Evolutionary conservation across 2,329 filamentous ascomycete species (phyloP).

Genomic region (Epichloe amarillans): DNA sequence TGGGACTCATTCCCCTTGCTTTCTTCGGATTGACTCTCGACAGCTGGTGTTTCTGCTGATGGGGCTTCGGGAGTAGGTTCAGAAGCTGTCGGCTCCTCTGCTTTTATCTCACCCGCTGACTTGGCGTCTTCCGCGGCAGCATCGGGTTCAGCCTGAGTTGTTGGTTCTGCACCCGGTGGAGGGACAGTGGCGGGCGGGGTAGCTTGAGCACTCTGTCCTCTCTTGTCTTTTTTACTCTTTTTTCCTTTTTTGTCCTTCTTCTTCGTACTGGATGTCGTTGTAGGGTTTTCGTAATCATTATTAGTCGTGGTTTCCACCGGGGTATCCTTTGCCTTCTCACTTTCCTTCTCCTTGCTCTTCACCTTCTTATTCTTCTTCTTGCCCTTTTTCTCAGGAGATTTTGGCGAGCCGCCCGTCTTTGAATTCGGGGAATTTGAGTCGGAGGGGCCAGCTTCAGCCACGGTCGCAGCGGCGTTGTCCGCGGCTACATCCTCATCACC

Average conservation of each 20-base stretch:
- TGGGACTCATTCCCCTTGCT: not conserved
- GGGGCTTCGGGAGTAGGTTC: not conserved
- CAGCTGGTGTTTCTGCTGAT: not conserved
- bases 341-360: slow-evolving; percentile 9
- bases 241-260: slow-evolving; percentile 13
- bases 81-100: not conserved
- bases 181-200: not conserved
- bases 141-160: slow-evolving; percentile 6
- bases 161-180: not conserved
- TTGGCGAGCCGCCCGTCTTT: slow-evolving; percentile 7
- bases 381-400: not conserved
- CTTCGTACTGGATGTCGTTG: slow-evolving; percentile 7
- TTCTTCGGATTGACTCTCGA: not conserved
- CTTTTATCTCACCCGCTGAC: no score
- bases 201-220: slow-evolving; percentile 2
- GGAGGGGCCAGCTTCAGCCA: not conserved
- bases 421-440: not conserved
- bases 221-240: slow-evolving; percentile 14
- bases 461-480: not conserved
- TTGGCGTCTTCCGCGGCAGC: not conserved
- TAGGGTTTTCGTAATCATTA: slow-evolving; percentile 6
- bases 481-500: not conserved
- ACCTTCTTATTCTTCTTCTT: slow-evolving; percentile 12
- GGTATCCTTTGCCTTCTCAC: slow-evolving; percentile 3
- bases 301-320: slow-evolving; percentile 9